These are phyloP conservation scores for Corylus avellana DNA, from an alignment of 306 rosid species.

Conservation along the genomic window DNA sequence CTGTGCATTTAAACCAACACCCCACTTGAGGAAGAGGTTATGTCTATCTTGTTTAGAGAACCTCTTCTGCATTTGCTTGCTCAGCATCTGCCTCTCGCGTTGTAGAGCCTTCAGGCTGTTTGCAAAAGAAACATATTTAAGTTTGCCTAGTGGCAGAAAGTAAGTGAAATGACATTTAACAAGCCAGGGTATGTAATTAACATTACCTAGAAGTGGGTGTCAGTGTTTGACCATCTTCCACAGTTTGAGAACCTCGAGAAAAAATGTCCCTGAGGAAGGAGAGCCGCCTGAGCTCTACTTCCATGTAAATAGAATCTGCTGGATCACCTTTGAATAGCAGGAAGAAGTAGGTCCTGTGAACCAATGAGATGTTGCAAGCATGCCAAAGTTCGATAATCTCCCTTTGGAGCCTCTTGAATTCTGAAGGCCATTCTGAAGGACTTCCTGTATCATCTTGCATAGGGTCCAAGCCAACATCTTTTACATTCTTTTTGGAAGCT, in stretches of 20 bases:
- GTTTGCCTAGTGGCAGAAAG: neutral
- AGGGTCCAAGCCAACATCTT: conserved; percentile 76
- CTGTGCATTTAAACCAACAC: conserved; percentile 57
- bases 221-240: conserved; percentile 60
- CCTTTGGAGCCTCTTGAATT: conserved; percentile 72
- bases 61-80: conserved; percentile 71
- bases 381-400: conserved; percentile 86
- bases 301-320: conserved; percentile 79
- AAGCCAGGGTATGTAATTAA: neutral
- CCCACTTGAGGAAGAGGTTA: conserved; percentile 71
- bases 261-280: conserved; percentile 69
- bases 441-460: conserved; percentile 51
- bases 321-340: conserved; percentile 81
- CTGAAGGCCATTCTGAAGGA: conserved; percentile 71
- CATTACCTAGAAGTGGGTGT: conserved; percentile 66
- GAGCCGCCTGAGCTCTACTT: conserved; percentile 83
- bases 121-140: conserved; percentile 22
- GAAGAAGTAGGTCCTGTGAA: conserved; percentile 94
- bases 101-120: conserved; percentile 59
- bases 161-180: conserved; percentile 3
- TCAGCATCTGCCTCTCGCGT: conserved; percentile 79
- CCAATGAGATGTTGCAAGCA: conserved; percentile 79
- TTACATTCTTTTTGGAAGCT: conserved; percentile 44
- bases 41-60: conserved; percentile 63
- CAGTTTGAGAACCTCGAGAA: conserved; percentile 46